phyloP scores from a whole-genome alignment of 1,284 basidiomycete species.

The Marasmius fiardii region DNA sequence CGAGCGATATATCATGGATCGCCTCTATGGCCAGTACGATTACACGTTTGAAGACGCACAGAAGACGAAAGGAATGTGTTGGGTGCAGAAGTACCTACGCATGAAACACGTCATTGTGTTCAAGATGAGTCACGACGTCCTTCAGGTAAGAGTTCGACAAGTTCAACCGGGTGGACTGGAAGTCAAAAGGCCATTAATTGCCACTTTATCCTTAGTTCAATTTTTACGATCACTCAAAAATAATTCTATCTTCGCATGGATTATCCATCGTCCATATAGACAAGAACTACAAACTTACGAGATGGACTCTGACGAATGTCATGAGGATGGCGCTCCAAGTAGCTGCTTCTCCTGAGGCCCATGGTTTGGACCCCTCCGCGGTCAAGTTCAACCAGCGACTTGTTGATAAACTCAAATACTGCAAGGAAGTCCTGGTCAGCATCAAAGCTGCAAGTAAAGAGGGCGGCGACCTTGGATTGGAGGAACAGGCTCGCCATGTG shows the following conservation, averaged over 20 bases:
- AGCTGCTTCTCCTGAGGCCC: slow-evolving; percentile 21
- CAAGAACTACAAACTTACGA: slow-evolving; percentile 78
- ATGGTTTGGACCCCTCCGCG: slow-evolving; percentile 42
- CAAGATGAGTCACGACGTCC: slow-evolving; percentile 88
- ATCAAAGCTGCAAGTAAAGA: slow-evolving; percentile 43
- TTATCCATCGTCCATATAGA: slow-evolving; percentile 86
- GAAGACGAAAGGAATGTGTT: slow-evolving; percentile 82
- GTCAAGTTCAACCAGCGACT: slow-evolving; percentile 62
- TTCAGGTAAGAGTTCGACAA: slow-evolving; percentile 61
- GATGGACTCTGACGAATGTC: slow-evolving; percentile 74
- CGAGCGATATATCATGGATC: slow-evolving; percentile 88
- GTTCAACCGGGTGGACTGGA: slow-evolving; percentile 25
- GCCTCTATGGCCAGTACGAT: slow-evolving; percentile 76
- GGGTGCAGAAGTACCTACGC: slow-evolving; percentile 92
- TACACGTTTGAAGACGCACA: slow-evolving; percentile 76
- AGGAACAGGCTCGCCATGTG: background rate
- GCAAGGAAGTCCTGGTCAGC: slow-evolving; percentile 71
- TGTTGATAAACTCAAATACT: slow-evolving; percentile 78
- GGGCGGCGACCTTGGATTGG: slow-evolving; percentile 1
- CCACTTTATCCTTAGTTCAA: slow-evolving; percentile 70
- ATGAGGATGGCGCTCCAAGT: slow-evolving; percentile 53
- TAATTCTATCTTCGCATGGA: slow-evolving; percentile 83
- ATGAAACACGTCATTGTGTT: slow-evolving; percentile 98
- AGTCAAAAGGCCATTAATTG: background rate
- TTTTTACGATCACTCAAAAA: slow-evolving; percentile 96